Evolutionary conservation across 202 grass and related monocot genomes (phyloP).

Genomic region (Saccharum hybrid): DNA sequence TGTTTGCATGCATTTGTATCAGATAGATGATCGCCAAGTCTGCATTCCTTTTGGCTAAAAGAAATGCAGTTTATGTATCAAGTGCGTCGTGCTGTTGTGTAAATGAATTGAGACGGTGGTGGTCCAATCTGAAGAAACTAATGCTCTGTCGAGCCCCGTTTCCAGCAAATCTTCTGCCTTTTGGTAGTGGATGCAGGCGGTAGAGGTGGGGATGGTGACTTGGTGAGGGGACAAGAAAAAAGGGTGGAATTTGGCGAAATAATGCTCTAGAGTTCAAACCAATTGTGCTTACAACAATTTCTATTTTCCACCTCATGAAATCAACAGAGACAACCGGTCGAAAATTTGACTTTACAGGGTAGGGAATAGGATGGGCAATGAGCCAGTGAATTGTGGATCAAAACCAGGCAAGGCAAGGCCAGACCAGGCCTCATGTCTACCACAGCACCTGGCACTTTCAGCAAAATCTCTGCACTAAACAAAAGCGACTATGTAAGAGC

Average conservation of each 20-base stretch:
- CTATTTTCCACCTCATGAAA: background rate
- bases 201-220: background rate
- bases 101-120: background rate
- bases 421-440: background rate
- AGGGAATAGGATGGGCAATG: background rate
- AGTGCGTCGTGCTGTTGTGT: too few species aligned
- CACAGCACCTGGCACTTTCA: conserved; percentile 1
- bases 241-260: background rate
- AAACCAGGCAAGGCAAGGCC: background rate
- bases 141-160: too few species aligned
- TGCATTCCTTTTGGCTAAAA: background rate
- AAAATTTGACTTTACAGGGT: conserved; percentile 39
- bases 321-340: conserved; percentile 9
- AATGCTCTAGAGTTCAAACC: background rate
- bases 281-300: background rate
- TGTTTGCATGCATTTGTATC: background rate
- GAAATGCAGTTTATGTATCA: background rate
- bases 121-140: background rate
- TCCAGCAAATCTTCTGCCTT: too few species aligned
- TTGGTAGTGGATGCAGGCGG: background rate
- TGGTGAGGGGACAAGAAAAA: background rate
- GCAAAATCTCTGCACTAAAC: conserved; percentile 41
- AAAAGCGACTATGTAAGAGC: background rate
- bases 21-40: background rate
- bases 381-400: background rate